phyloP scores from a whole-genome alignment of 2,329 filamentous ascomycete species.

The Alternaria gansuensis region DNA sequence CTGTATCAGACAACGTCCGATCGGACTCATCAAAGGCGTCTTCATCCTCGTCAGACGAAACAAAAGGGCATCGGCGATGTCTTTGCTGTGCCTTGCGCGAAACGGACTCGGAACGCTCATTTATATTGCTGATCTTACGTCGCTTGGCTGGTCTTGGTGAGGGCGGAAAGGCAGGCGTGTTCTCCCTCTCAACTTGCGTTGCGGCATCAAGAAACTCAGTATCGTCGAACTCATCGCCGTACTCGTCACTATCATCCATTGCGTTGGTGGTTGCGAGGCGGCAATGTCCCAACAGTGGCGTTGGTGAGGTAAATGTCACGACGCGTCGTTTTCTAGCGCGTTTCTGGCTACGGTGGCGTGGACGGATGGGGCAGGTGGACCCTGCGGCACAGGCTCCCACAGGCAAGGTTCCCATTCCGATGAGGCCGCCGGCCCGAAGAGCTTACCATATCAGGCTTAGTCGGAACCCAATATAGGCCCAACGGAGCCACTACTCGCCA shows the following conservation, averaged over 20 bases:
- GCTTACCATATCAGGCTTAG: constrained; percentile 19
- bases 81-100: constrained; percentile 31
- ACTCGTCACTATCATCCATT: constrained; percentile 62
- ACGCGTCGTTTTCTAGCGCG: constrained; percentile 42
- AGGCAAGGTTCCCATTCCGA: constrained; percentile 29
- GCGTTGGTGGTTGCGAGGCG: constrained; percentile 25
- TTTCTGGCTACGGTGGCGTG: constrained; percentile 22
- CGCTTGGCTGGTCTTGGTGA: constrained; percentile 52
- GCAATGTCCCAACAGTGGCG: constrained; percentile 27
- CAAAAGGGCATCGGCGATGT: constrained; percentile 34
- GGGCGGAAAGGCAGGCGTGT: constrained; percentile 43
- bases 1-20: constrained; percentile 18
- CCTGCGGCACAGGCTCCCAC: constrained; percentile 32
- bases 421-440: constrained; percentile 14
- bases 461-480: constrained; percentile 21
- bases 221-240: constrained; percentile 70
- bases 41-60: constrained; percentile 41
- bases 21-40: constrained; percentile 24
- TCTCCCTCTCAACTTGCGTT: constrained; percentile 58
- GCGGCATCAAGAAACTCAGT: constrained; percentile 71
- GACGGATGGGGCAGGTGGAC: constrained; percentile 28
- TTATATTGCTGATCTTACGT: constrained; percentile 40
- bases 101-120: constrained; percentile 37
- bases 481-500: constrained; percentile 13
- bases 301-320: constrained; percentile 23